Conservation (phyloP, 768 basidiomycete species). For the Cystobasidiopsis lactophilus region DNA sequence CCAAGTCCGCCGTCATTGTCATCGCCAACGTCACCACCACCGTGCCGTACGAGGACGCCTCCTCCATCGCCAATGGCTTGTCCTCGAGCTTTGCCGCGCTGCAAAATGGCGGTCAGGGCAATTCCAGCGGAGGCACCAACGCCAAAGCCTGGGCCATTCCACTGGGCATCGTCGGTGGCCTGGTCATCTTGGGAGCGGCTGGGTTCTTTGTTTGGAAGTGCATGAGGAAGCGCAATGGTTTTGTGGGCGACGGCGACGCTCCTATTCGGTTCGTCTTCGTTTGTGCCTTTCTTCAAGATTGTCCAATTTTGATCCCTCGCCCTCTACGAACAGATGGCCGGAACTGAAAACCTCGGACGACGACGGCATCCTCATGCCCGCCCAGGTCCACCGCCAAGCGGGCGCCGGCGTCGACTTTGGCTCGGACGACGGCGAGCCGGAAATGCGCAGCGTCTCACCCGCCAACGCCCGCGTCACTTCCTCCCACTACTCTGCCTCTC, state of each 20-base stretch:
- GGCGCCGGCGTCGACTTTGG: background rate
- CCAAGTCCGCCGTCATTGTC: background rate
- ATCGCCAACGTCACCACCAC: background rate
- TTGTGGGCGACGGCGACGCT: background rate
- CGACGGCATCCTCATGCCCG: background rate
- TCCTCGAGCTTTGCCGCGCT: background rate
- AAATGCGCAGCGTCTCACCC: too few relatives aligned
- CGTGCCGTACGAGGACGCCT: background rate
- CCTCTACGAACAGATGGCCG: conserved; percentile 2
- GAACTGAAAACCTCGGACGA: background rate
- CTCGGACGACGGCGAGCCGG: background rate
- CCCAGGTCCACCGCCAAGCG: background rate
- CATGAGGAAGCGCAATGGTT: background rate
- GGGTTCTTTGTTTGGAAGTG: background rate
- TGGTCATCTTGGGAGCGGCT: background rate
- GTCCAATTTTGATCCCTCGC: background rate
- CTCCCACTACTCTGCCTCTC: too few relatives aligned
- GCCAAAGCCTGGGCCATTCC: background rate
- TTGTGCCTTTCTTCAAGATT: background rate
- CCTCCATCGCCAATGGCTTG: background rate
- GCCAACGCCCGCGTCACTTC: too few relatives aligned
- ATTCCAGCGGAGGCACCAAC: background rate
- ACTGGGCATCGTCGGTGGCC: background rate
- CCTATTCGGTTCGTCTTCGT: background rate
- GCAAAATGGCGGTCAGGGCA: background rate